Percentiles rank a stretch among this genome's conserved stretches.
These are phyloP conservation scores for Noccaea bulbosa DNA, from an alignment of 345 rosid species.

Conservation along the genomic window DNA sequence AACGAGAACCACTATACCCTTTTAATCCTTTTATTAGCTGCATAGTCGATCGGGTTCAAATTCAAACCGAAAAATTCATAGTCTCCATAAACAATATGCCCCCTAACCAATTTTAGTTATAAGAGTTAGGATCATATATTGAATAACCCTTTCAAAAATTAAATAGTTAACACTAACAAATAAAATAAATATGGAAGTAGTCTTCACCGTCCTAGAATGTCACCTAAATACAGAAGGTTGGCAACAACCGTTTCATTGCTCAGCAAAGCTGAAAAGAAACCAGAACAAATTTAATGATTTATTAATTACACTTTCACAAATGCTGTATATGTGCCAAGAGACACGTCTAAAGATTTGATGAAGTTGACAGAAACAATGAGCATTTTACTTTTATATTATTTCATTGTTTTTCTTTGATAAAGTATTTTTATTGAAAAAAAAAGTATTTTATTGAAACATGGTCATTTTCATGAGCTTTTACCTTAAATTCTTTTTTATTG, in stretches of 20 bases:
- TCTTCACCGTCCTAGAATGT: slow-evolving; percentile 33
- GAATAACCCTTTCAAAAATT: neutral
- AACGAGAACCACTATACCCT: neutral
- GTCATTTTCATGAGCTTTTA: slow-evolving; percentile 37
- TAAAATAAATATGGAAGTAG: neutral
- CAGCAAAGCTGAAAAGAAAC: slow-evolving; percentile 30
- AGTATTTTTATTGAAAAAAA: too few species aligned
- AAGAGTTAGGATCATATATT: neutral
- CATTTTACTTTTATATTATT: slow-evolving; percentile 1
- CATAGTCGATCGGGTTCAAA: too few species aligned
- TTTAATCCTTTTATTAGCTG: neutral
- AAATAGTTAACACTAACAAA: neutral
- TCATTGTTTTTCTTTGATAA: too few species aligned
- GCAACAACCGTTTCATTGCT: slow-evolving; percentile 32
- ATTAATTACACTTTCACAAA: slow-evolving; percentile 22
- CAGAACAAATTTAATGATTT: slow-evolving; percentile 19
- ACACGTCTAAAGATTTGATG: slow-evolving; percentile 32
- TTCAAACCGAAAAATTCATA: neutral
- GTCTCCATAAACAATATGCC: neutral
- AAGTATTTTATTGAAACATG: slow-evolving; percentile 16
- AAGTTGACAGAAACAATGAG: slow-evolving; percentile 27
- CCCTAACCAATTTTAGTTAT: slow-evolving; percentile 5
- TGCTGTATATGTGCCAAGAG: slow-evolving; percentile 22
- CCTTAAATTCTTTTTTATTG: neutral
- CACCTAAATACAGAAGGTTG: slow-evolving; percentile 34